Percentiles rank a stretch among this genome's conserved stretches.
phyloP scores from a whole-genome alignment of 768 basidiomycete species.

The Candolleomyces efflorescens region DNA sequence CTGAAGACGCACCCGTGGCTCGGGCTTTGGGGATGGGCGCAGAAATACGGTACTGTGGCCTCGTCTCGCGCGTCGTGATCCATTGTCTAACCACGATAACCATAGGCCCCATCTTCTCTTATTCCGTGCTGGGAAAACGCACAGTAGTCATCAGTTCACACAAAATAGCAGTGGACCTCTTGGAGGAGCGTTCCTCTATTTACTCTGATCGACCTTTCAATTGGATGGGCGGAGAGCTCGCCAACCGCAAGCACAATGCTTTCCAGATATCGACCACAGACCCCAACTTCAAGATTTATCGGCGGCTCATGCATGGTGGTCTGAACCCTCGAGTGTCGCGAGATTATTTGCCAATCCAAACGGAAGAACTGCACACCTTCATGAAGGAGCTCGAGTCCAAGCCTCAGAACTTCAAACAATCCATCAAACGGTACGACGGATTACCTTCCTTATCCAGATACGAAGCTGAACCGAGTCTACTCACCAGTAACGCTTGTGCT shows the following conservation, averaged over 20 bases:
- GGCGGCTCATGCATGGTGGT: constrained; percentile 32
- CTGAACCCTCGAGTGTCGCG: constrained; percentile 31
- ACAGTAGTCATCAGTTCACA: constrained; percentile 45
- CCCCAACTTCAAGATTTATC: constrained; percentile 31
- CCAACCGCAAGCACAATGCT: constrained; percentile 23
- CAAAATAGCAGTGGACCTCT: constrained; percentile 37
- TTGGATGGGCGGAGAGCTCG: constrained; percentile 28
- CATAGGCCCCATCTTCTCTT: constrained; percentile 2
- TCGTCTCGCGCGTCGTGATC: too few species aligned
- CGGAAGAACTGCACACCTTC: constrained; percentile 24
- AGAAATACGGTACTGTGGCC: background rate
- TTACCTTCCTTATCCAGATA: background rate
- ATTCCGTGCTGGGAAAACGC: background rate
- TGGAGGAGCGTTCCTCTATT: constrained; percentile 42
- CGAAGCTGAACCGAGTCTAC: background rate
- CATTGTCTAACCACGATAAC: background rate
- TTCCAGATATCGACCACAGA: constrained; percentile 27
- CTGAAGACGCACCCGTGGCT: background rate
- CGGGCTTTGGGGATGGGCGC: background rate
- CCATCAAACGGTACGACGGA: constrained; percentile 26
- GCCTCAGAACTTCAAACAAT: constrained; percentile 24
- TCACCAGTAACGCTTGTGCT: constrained; percentile 27
- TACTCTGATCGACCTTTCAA: constrained; percentile 44
- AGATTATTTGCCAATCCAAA: constrained; percentile 26
- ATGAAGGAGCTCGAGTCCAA: constrained; percentile 23